Evolutionary conservation across 176 grass and related monocot genomes (phyloP).

Genomic region (Stipa capillata): DNA sequence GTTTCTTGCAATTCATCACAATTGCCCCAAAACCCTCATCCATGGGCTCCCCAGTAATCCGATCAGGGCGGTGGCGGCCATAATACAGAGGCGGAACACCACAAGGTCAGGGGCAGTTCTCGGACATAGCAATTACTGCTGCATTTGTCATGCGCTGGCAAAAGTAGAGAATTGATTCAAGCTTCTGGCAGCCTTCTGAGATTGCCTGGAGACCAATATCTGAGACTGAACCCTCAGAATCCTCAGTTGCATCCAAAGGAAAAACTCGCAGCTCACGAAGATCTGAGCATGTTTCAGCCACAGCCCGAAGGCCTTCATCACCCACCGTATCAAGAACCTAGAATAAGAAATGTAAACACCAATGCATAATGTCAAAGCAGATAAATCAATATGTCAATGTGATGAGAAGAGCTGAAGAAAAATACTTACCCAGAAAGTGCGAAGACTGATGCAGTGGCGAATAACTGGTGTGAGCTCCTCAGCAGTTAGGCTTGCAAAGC

Average conservation of each 20-base stretch:
- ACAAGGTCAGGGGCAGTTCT: constrained; percentile 71
- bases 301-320: constrained; percentile 70
- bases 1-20: constrained; percentile 85
- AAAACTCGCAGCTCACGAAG: constrained; percentile 75
- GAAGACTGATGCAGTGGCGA: constrained; percentile 50
- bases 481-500: constrained; percentile 51
- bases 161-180: constrained; percentile 78
- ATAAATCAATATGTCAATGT: not conserved
- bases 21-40: constrained; percentile 81
- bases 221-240: constrained; percentile 64
- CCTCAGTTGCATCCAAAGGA: constrained; percentile 56
- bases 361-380: not conserved
- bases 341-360: constrained; percentile 16
- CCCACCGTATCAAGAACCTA: constrained; percentile 81
- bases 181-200: constrained; percentile 70
- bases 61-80: constrained; percentile 63
- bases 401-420: not conserved
- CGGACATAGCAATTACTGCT: constrained; percentile 56
- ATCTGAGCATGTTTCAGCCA: constrained; percentile 58
- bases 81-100: constrained; percentile 95
- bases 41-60: constrained; percentile 57
- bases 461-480: constrained; percentile 62
- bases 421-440: constrained; percentile 62
- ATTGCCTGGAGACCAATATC: constrained; percentile 63
- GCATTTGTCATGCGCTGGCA: constrained; percentile 84